Conservation (phyloP, 2,329 filamentous ascomycete species). For the Sarocladiaceae sp. region DNA sequence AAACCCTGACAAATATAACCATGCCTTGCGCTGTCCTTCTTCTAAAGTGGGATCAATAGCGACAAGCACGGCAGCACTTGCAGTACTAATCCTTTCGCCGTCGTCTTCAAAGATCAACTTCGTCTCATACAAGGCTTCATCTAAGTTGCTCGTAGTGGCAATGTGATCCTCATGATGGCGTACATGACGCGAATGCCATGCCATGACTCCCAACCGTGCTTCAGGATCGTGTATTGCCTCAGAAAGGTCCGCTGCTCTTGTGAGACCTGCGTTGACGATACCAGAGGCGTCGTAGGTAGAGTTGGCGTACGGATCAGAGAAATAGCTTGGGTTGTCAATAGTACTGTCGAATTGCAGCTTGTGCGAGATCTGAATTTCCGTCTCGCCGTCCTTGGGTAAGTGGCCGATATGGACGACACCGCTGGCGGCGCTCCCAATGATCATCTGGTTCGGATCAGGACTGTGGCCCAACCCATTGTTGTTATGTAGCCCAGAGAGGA, state of each 20-base stretch:
- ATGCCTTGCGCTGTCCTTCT: conserved; percentile 41
- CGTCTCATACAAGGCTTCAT: conserved; percentile 1
- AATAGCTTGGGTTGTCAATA: conserved; percentile 57
- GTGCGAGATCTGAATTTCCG: conserved; percentile 29
- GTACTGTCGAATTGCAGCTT: conserved; percentile 37
- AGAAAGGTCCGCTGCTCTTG: conserved; percentile 32
- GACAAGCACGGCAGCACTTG: conserved; percentile 49
- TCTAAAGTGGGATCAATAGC: conserved; percentile 43
- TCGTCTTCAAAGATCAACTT: conserved; percentile 53
- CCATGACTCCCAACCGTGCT: conserved; percentile 24
- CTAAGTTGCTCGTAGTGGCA: conserved; percentile 10
- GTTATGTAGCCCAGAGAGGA: conserved; percentile 41
- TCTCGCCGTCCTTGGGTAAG: conserved; percentile 17
- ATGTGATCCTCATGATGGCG: conserved; percentile 18
- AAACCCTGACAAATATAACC: conserved; percentile 56
- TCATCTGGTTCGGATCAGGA: conserved; percentile 31
- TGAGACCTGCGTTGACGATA: conserved; percentile 45
- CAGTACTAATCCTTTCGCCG: conserved; percentile 42
- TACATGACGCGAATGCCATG: conserved; percentile 30
- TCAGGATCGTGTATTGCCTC: conserved; percentile 20
- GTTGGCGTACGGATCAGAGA: conserved; percentile 45
- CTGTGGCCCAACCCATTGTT: conserved; percentile 55
- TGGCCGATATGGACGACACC: conserved; percentile 42
- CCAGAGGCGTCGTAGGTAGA: conserved; percentile 45
- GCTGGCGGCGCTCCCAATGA: conserved; percentile 37